Base-by-base conservation (phyloP, 768 basidiomycete species). In the Hygrophoropsis aurantiaca region DNA sequence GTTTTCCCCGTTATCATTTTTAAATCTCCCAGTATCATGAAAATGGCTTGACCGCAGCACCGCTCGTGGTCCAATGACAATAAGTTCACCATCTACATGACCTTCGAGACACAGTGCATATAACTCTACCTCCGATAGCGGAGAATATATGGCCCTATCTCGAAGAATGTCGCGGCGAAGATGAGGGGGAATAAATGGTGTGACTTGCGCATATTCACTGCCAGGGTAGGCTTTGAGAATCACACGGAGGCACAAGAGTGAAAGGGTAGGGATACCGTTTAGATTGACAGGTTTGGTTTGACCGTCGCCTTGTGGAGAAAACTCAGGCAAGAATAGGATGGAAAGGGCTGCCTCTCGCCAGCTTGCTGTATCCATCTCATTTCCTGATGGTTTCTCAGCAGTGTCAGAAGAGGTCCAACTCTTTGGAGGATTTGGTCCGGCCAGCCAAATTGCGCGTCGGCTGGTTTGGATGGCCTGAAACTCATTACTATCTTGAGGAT, bases 331-430 rank as follows among this genome's bases (percentile, higher is more conserved):
- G 40, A 81, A 70, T 1, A 82, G 61, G 30, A 85, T 63, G 0
- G 75, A 75, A 20, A 89, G 74, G 0, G 81, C 84, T n/a, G 66
- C 60, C 4, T 66, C 62, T 19, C 86, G 78, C 82, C 82, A 82
- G 32, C 53, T 55, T 13, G 58, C 44, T 13, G 66, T 59, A 23
- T 73, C 54, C 3, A 65, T 58, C 5, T 60, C 57, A 18, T 45
- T 20, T 11, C 19, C 26, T 15, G 40, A 50, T 2, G 3, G 19
- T 34, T 18, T 25, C 27, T 2, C 19, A 19, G 11, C 27, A 4
- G 15, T 59, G 53, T 30, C 48, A 39, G 56, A 67, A 46, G 62
- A 56, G 50, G 56, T 73, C 85, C 82, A 85, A 66, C 81, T 84
- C 59, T 63, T 78, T 3, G 84, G 85, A 30, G 78, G 73, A 26